Evolutionary conservation across 1,284 basidiomycete genomes (phyloP).

Genomic region (Naganishia sp.): DNA sequence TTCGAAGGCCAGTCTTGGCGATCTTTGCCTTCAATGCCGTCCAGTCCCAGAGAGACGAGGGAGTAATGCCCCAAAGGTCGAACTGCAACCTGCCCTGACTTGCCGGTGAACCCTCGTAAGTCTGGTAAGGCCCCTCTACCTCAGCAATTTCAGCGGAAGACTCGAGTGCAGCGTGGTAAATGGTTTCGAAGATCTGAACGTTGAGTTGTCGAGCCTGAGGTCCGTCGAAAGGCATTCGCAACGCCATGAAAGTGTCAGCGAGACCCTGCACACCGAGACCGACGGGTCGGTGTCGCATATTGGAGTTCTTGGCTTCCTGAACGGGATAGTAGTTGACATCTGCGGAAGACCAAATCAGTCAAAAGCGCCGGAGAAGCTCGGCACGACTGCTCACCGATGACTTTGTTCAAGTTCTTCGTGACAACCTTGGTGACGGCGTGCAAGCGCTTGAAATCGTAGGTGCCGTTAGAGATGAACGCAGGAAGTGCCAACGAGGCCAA

Average conservation of each 20-base stretch:
- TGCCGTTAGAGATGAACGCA: conserved; percentile 68
- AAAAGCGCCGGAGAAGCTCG: background rate
- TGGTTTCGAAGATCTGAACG: conserved; percentile 97
- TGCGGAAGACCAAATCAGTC: conserved; percentile 34
- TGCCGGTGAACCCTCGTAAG: conserved; percentile 89
- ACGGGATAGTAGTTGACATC: conserved; percentile 73
- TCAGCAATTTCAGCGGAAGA: conserved; percentile 87
- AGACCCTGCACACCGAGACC: conserved; percentile 98
- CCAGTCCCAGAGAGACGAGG: conserved; percentile 97
- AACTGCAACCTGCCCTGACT: conserved; percentile 87
- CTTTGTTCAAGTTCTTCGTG: conserved; percentile 87
- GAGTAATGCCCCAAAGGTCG: conserved; percentile 93
- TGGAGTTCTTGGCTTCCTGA: conserved; percentile 84
- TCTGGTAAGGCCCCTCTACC: conserved; percentile 81
- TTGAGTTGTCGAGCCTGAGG: conserved; percentile 85
- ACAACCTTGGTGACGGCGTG: conserved; percentile 94
- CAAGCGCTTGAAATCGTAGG: conserved; percentile 90
- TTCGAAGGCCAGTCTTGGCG: conserved; percentile 80
- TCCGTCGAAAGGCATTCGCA: conserved; percentile 95
- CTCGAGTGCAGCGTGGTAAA: conserved; percentile 95
- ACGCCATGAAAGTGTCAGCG: conserved; percentile 96
- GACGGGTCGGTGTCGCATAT: conserved; percentile 97
- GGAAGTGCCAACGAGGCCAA: conserved; percentile 96
- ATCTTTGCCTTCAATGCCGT: conserved; percentile 82
- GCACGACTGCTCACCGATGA: conserved; percentile 64